phyloP scores from a whole-genome alignment of 331 rosid species.

The Pyrus hybrid region DNA sequence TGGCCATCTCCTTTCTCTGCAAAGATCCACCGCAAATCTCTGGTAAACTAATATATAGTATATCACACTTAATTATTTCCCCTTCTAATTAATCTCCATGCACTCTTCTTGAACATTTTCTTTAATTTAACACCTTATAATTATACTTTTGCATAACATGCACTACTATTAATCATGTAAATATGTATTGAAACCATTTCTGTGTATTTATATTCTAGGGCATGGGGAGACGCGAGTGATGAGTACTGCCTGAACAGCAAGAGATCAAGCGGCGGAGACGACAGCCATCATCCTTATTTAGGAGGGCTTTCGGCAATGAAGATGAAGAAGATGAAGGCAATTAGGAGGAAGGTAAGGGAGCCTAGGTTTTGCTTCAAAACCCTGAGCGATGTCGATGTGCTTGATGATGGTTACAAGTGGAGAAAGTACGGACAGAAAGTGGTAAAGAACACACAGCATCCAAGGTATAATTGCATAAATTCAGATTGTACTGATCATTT shows the following conservation, averaged over 20 bases:
- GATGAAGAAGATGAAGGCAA: constrained; percentile 87
- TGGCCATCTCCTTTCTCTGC: constrained; percentile 50
- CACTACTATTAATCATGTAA: neutral
- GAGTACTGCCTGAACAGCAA: constrained; percentile 24
- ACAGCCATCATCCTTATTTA: neutral
- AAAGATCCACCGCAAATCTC: constrained; percentile 58
- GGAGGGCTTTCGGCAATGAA: constrained; percentile 46
- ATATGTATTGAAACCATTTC: neutral
- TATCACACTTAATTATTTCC: neutral
- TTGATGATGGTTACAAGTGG: constrained; percentile 99
- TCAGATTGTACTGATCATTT: neutral
- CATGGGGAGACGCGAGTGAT: constrained; percentile 44
- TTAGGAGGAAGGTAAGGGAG: constrained; percentile 84
- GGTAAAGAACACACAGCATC: constrained; percentile 95
- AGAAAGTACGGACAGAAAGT: constrained; percentile 98
- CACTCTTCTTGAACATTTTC: neutral
- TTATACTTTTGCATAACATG: neutral
- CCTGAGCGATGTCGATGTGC: constrained; percentile 88
- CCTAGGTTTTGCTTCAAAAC: constrained; percentile 98
- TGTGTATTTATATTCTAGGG: constrained; percentile 25
- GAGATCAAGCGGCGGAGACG: constrained; percentile 22
- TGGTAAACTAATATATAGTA: constrained; percentile 32
- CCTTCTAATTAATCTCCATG: neutral
- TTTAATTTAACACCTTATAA: neutral
- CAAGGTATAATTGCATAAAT: constrained; percentile 43